Conservation (phyloP, 352 stramenopile species). For the Blastocystis sp. region DNA sequence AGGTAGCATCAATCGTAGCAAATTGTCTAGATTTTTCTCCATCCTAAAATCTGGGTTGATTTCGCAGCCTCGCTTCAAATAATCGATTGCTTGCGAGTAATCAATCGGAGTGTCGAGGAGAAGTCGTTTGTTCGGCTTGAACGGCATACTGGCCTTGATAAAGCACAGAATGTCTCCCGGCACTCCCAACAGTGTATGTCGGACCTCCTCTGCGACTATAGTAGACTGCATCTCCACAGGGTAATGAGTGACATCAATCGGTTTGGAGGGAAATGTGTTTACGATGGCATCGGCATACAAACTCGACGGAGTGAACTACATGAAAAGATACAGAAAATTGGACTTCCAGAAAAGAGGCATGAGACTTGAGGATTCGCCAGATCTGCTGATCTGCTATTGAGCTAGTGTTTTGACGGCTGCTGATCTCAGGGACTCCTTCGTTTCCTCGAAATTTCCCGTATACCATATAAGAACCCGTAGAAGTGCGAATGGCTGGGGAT, state of each 20-base stretch:
- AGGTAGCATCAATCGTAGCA: neutral
- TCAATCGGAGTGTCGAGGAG: neutral
- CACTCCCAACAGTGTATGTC: neutral
- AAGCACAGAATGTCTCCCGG: neutral
- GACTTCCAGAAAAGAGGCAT: neutral
- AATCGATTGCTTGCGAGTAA: neutral
- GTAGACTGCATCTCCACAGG: neutral
- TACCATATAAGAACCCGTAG: neutral
- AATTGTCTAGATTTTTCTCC: neutral
- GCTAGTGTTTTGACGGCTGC: neutral
- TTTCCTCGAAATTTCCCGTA: neutral
- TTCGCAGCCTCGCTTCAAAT: neutral
- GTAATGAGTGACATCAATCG: neutral
- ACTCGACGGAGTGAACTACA: neutral
- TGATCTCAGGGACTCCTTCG: neutral
- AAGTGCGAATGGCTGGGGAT: neutral
- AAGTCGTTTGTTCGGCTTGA: neutral
- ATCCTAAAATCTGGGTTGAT: neutral
- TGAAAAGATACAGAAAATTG: neutral
- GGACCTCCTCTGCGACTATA: neutral
- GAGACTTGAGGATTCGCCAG: constrained; percentile 35
- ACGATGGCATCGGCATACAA: neutral
- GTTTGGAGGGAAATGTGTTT: neutral
- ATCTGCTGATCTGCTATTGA: neutral
- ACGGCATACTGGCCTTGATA: neutral